Base-by-base conservation (phyloP, 257 asterid genomes). In the Henckelia pumila region DNA sequence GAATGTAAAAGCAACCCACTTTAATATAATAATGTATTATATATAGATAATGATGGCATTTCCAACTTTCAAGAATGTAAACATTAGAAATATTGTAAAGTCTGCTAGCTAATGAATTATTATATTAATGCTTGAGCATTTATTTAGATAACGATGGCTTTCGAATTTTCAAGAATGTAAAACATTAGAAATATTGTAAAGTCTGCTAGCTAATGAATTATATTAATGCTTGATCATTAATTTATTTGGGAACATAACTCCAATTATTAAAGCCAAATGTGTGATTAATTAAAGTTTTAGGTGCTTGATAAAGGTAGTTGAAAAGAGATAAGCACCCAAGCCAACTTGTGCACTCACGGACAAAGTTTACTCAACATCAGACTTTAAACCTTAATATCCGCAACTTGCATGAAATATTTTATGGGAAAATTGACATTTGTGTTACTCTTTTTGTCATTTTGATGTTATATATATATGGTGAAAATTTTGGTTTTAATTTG, bases 371-470 rank as follows among this genome's bases (percentile, higher is more conserved):
- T n/a, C 37, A 73, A n/a, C 29, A 64, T 19, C 23, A 62, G 4
- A 58, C 47, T 37, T 66, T 20, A 70, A 47, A 68, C 64, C 75
- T 22, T 49, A 30, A 40, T 32, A 71, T 65, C 82, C 79, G 80
- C 76, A 69, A 44, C 71, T 81, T 30, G 50, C 4, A 40, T 11
- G 17, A 40, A 13, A 40, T 40, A 40, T 40, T 40, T 40, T 11
- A 35, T 26, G 35, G 35, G 8, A 1, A 7, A 30, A 26, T 26
- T 26, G 30, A 1, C 2, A 26, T 2, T 26, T 26, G 2, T 1
- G 30, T 26, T 26, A 26, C n/a, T n/a, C n/a, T n/a, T n/a, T n/a
- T n/a, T n/a, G n/a, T n/a, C n/a, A n/a, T n/a, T n/a, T n/a, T n/a
- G n/a, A n/a, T n/a, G n/a, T n/a, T n/a, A n/a, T n/a, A n/a, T n/a